These are phyloP conservation scores for Trametes elegans DNA, from an alignment of 768 basidiomycete species.

Conservation along the genomic window DNA sequence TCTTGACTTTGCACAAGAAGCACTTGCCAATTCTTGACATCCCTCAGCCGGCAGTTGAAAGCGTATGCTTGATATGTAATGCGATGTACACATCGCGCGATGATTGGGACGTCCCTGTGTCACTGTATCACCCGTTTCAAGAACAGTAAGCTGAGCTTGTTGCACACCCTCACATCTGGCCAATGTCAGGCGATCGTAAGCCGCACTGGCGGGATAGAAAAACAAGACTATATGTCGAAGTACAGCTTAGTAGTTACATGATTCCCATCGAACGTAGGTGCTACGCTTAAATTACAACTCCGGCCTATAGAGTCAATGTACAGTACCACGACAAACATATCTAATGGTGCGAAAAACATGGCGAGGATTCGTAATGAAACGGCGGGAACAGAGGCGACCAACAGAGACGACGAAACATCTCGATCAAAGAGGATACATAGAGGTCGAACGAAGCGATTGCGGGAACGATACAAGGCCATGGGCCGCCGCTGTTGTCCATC, in stretches of 20 bases:
- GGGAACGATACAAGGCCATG: not conserved
- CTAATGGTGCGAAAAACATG: not conserved
- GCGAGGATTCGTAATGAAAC: not conserved
- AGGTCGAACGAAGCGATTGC: too few relatives aligned
- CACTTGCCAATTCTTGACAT: too few relatives aligned
- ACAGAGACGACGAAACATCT: not conserved
- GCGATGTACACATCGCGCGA: too few relatives aligned
- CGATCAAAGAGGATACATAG: slow-evolving; percentile 13
- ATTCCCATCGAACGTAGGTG: slow-evolving; percentile 11
- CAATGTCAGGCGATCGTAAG: too few relatives aligned
- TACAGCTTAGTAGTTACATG: slow-evolving; percentile 1
- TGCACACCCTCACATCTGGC: too few relatives aligned
- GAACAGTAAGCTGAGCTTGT: too few relatives aligned
- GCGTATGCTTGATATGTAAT: too few relatives aligned
- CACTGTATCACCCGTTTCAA: too few relatives aligned
- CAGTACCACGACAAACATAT: not conserved
- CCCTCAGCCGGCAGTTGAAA: too few relatives aligned
- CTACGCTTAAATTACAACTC: slow-evolving; percentile 11
- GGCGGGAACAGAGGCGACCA: not conserved
- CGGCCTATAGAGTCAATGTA: slow-evolving; percentile 4
- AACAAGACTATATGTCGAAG: too few relatives aligned
- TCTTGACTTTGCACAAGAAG: not conserved
- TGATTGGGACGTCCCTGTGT: too few relatives aligned
- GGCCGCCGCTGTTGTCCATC: not conserved
- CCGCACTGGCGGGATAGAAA: too few relatives aligned